Percentiles rank a stretch among this genome's conserved stretches.
Evolutionary conservation across 2,329 filamentous ascomycete species (phyloP).

Genomic region (Pseudogymnoascus sp.): DNA sequence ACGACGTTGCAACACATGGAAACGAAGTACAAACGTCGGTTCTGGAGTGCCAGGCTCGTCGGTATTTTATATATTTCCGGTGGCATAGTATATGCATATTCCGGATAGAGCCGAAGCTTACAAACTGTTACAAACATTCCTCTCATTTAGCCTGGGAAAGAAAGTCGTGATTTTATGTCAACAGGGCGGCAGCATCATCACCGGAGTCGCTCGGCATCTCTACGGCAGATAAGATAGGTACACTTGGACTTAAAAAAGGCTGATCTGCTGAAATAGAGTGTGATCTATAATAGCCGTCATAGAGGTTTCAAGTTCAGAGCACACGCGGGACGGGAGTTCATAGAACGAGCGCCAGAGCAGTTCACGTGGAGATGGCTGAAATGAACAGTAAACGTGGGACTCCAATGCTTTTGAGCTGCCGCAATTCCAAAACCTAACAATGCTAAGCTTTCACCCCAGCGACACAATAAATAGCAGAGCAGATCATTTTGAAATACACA

Average conservation of each 20-base stretch:
- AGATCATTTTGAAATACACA: not conserved
- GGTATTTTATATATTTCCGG: conserved; percentile 1
- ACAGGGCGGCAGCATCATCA: not conserved
- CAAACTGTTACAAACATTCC: not conserved
- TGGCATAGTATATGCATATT: not conserved
- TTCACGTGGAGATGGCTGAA: not conserved
- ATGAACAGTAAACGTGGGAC: not conserved
- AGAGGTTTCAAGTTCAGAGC: not conserved
- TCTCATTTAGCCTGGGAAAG: not conserved
- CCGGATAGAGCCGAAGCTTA: not conserved
- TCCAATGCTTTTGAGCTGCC: not conserved
- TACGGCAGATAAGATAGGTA: not conserved
- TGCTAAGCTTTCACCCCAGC: not conserved
- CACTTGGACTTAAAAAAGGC: not conserved
- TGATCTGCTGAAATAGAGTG: not conserved
- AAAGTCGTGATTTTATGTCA: not conserved
- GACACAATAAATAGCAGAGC: not conserved
- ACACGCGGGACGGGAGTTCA: not conserved
- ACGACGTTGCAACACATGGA: not conserved
- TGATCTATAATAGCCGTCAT: not conserved
- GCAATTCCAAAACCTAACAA: not conserved
- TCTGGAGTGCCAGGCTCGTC: not conserved
- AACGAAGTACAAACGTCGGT: not conserved
- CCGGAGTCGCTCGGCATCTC: not conserved
- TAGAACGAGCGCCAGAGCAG: not conserved